phyloP scores from a whole-genome alignment of 2,329 filamentous ascomycete genomes.

The Fusarium domesticum region DNA sequence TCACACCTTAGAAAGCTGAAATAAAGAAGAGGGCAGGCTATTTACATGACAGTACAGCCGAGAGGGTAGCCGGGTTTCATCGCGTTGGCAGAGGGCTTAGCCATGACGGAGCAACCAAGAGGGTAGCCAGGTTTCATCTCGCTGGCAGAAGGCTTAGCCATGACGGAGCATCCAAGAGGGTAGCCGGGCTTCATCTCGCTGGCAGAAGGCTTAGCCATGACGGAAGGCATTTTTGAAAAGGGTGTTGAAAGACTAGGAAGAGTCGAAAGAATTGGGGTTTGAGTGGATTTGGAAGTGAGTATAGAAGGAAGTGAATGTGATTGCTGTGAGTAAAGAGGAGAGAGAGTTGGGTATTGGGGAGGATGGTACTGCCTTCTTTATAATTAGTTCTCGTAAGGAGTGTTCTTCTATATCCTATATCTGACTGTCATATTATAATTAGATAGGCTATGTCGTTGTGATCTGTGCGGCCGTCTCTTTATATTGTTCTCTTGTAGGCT shows the following conservation, averaged over 20 bases:
- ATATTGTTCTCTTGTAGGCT: slow-evolving; percentile 17
- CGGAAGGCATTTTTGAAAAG: slow-evolving; percentile 35
- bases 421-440: background rate
- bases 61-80: slow-evolving; percentile 25
- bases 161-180: slow-evolving; percentile 30
- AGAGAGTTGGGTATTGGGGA: slow-evolving; percentile 1
- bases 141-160: slow-evolving; percentile 28
- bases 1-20: background rate
- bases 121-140: slow-evolving; percentile 25
- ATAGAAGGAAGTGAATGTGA: slow-evolving; percentile 18
- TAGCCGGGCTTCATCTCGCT: too few relatives aligned
- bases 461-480: slow-evolving; percentile 19
- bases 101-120: slow-evolving; percentile 30
- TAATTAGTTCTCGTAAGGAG: slow-evolving; percentile 5
- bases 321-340: slow-evolving; percentile 12
- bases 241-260: slow-evolving; percentile 27
- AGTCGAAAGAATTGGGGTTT: slow-evolving; percentile 20
- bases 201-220: slow-evolving; percentile 25
- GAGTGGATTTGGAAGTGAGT: slow-evolving; percentile 29
- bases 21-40: background rate
- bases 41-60: slow-evolving; percentile 38
- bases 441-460: too few relatives aligned
- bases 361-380: slow-evolving; percentile 16
- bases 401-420: slow-evolving; percentile 7
- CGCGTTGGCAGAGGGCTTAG: slow-evolving; percentile 25